Evolutionary conservation across 805 yeast genomes (phyloP), one percentile per base, ranked within the genome.

Genomic region (Pichia thaimueangensis): DNA sequence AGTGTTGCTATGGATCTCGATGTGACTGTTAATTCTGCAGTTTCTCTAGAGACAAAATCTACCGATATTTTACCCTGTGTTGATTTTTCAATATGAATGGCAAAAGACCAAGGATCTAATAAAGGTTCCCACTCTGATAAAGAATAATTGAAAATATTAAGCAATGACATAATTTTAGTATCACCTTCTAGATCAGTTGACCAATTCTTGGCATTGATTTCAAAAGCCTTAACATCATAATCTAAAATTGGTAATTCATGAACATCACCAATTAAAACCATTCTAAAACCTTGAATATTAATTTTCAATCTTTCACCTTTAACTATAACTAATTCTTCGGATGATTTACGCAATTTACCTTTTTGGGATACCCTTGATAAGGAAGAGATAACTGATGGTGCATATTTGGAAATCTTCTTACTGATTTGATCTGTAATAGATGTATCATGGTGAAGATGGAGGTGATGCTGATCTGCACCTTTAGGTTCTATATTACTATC

Each of bases 71-170:
- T 69, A 0, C 77, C 72, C 12, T 67, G 68, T 0, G 56, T 45
- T 0, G 63, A 63, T 41, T 73, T 75, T 1, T 85, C 69, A 2
- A 83, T 76, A 57, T 84, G 86, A 11, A 86, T 62, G 0, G 86
- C 79, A 39, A 91, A 68, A 6, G 86, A 81, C 85, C 95, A 84
- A 0, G 91, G 82, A 55, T 93, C 98, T 38, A 93, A 60, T 35
- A 93, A 66, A 0, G 98, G 97, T 55, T 93, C 97, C 97, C 98
- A 89, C 0, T 87, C 75, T 3, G 96, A 88, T 47, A 84, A 78
- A 0, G 96, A 76, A 59, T 89, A 89, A 59, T 88, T 88, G 68
- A 84, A 89, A 17, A 86, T 76, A 59, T 86, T 88, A 9, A 84
- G 73, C 47, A 67, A 74, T 0, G 87, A 71, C 47, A 78, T 84